Base-by-base conservation (phyloP, 371 early-diverging fungal species). In the Vairimorpha apis region DNA sequence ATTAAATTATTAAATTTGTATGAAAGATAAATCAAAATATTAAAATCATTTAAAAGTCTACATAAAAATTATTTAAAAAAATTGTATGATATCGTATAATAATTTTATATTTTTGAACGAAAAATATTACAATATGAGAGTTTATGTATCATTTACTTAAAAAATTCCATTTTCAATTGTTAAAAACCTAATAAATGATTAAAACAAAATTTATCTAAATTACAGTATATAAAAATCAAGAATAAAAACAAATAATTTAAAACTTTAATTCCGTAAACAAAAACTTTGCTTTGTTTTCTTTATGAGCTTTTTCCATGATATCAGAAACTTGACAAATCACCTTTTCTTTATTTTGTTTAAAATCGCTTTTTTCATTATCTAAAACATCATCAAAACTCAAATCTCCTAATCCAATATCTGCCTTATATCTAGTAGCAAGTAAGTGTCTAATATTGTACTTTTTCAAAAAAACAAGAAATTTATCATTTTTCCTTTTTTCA, bases 401-500 rank as follows among this genome's bases (percentile, higher is more conserved):
- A 16, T 53, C 59, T 43, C 43, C 35, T 21, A 81, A 38, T 29
- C 72, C 78, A 55, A 77, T 71, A 64, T 83, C 83, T 33, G 73
- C 69, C 32, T 69, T 74, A 64, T 80, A 81, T 66, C 76, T 76
- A 23, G 83, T 80, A n/a, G 81, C 77, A 10, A 80, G 44, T 3
- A 81, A 30, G 67, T 83, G 83, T 35, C 68, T 76, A 7, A 76
- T 55, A 62, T 80, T 83, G 41, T 73, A 69, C 53, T 74, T 80
- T 66, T 83, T 83, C 2, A 81, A 43, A 43, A 83, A 79, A 21
- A 67, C 44, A n/a, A 65, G 41, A 27, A 81, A 67, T 43, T 66
- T 73, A n/a, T 41, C 55, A 37, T 65, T 68, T 58, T 69, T 80
- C 37, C 70, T 76, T 37, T 80, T 79, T 59, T 76, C 59, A 47